Conservation (phyloP, 176 grass and related monocot genomes). For the Oropetium thomaeum region DNA sequence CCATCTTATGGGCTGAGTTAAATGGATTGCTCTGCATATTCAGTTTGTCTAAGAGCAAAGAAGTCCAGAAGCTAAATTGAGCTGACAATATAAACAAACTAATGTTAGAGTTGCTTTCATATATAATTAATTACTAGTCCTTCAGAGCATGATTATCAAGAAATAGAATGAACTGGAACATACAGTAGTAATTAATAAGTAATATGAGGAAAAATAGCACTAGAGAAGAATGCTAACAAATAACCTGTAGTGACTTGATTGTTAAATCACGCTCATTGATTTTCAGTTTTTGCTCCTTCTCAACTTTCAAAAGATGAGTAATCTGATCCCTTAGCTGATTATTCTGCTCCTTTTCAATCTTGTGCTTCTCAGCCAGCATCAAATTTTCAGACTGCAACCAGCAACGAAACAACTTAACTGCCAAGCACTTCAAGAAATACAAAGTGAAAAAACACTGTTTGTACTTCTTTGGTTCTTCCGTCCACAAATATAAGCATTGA, state of each 20-base stretch:
- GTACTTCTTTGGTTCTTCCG: no score
- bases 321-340: slow-evolving; percentile 79
- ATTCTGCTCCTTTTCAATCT: slow-evolving; percentile 88
- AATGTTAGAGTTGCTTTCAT: not conserved
- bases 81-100: slow-evolving; percentile 5
- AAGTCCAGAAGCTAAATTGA: slow-evolving; percentile 15
- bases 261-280: slow-evolving; percentile 70
- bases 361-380: slow-evolving; percentile 80
- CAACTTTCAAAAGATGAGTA: slow-evolving; percentile 61
- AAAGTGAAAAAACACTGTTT: not conserved
- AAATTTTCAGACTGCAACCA: slow-evolving; percentile 89
- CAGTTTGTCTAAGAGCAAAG: slow-evolving; percentile 6
- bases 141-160: not conserved
- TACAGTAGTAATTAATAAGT: not conserved
- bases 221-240: slow-evolving; percentile 9
- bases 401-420: slow-evolving; percentile 26
- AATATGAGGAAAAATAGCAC: not conserved
- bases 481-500: no score
- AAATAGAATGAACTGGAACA: not conserved
- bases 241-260: slow-evolving; percentile 82
- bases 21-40: slow-evolving; percentile 7
- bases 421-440: slow-evolving; percentile 8
- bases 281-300: slow-evolving; percentile 93
- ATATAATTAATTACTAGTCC: not conserved
- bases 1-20: not conserved